A percentile compares a stretch with the other conserved stretches of the same genome.
Evolutionary conservation across 108 stramenopile species (phyloP).

Genomic region (Licmophora abbreviata): DNA sequence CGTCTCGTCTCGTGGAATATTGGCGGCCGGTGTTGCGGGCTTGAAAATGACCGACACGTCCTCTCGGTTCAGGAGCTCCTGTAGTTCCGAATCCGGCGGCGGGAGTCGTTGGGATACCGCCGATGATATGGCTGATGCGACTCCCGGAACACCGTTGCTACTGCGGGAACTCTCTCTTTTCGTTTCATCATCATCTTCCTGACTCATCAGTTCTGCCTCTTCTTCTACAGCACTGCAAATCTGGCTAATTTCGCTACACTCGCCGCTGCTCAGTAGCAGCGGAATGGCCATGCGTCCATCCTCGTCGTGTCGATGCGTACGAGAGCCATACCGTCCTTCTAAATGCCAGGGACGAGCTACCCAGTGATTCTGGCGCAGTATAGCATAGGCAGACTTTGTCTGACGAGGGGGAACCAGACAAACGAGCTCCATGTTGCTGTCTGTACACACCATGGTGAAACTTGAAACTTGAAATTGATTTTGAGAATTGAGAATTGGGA

Average conservation of each 20-base stretch:
- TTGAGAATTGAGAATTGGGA: no score
- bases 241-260: no score
- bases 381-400: conserved; percentile 52
- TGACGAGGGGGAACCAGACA: conserved; percentile 45
- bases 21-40: conserved; percentile 6
- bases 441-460: background rate
- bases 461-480: background rate
- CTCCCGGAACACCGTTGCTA: no score
- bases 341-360: conserved; percentile 59
- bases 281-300: conserved; percentile 9
- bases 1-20: conserved; percentile 10
- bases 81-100: conserved; percentile 7
- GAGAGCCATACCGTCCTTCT: conserved; percentile 64
- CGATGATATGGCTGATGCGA: conserved; percentile 8
- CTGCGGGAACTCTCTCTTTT: no score
- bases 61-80: conserved; percentile 28
- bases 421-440: conserved; percentile 20
- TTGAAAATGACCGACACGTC: conserved; percentile 32
- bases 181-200: no score
- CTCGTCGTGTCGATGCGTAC: conserved; percentile 40
- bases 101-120: background rate
- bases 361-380: conserved; percentile 24
- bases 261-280: no score
- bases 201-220: no score
- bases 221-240: no score